Evolutionary conservation across 805 yeast genomes (phyloP).

Genomic region (Zygosaccharomyces bisporus): DNA sequence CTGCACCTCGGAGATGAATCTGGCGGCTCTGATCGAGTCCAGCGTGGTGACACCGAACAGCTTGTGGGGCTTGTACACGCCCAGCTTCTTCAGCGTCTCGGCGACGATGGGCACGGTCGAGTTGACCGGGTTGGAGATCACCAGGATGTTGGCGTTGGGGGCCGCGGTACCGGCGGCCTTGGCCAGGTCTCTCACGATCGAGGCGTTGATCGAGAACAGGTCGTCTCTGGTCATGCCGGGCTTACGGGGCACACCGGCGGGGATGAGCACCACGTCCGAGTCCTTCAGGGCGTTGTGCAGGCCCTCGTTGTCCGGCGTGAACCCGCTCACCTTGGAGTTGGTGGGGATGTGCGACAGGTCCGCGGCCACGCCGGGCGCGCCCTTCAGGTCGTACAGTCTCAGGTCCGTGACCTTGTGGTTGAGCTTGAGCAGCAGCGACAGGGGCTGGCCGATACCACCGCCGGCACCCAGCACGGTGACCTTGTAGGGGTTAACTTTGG

Average conservation of each 20-base stretch:
- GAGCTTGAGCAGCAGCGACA: slow-evolving; percentile 76
- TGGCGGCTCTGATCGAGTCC: slow-evolving; percentile 84
- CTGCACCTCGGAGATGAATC: slow-evolving; percentile 59
- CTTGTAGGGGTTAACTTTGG: slow-evolving; percentile 66
- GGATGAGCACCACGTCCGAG: slow-evolving; percentile 78
- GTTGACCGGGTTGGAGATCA: slow-evolving; percentile 95
- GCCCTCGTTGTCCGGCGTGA: slow-evolving; percentile 74
- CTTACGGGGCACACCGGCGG: slow-evolving; percentile 98
- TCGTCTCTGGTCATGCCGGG: slow-evolving; percentile 99
- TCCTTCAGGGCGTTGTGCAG: slow-evolving; percentile 67
- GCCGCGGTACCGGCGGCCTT: slow-evolving; percentile 74
- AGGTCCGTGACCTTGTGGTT: slow-evolving; percentile 84
- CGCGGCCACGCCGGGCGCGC: slow-evolving; percentile 96
- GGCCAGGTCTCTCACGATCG: slow-evolving; percentile 91
- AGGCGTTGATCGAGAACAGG: slow-evolving; percentile 91
- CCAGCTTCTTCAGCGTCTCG: slow-evolving; percentile 80
- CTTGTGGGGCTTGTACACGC: slow-evolving; percentile 87
- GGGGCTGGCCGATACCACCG: slow-evolving; percentile 95
- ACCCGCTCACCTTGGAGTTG: slow-evolving; percentile 83
- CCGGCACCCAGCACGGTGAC: slow-evolving; percentile 80
- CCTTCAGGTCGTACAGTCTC: slow-evolving; percentile 82
- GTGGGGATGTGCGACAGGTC: slow-evolving; percentile 94
- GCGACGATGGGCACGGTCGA: slow-evolving; percentile 96
- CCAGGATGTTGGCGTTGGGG: slow-evolving; percentile 77
- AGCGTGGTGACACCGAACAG: slow-evolving; percentile 95